Percentiles rank a stretch among this genome's conserved stretches.
Evolutionary conservation across 208 protist species (phyloP).

Genomic region (Acanthamoeba lenticulata): DNA sequence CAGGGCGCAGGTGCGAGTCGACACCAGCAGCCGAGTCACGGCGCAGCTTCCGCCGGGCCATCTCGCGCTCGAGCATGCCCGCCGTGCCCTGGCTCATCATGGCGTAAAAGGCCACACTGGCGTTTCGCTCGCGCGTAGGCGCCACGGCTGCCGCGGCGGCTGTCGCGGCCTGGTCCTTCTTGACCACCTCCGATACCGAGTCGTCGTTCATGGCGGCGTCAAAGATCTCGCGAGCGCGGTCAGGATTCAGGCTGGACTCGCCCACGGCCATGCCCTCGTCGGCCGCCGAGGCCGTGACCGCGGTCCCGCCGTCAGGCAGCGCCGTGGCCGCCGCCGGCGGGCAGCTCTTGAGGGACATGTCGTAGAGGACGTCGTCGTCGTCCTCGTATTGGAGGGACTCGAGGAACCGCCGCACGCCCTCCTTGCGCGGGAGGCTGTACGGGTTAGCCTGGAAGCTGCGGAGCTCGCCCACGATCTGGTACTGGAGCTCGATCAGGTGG

Average conservation of each 20-base stretch:
- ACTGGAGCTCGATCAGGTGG: slow-evolving; percentile 8
- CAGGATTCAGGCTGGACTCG: not conserved
- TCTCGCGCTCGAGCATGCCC: slow-evolving; percentile 22
- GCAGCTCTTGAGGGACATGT: not conserved
- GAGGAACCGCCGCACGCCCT: not conserved
- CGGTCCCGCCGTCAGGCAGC: not conserved
- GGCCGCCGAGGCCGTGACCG: not conserved
- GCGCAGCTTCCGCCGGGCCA: not conserved
- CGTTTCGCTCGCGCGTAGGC: slow-evolving; percentile 4
- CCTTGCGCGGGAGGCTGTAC: not conserved
- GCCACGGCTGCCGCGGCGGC: not conserved
- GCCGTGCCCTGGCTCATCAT: slow-evolving; percentile 41
- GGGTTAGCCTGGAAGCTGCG: slow-evolving; percentile 4
- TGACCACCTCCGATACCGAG: not conserved
- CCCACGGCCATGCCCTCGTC: not conserved
- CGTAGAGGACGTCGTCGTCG: not conserved
- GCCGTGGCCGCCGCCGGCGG: too few species aligned
- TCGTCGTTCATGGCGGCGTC: not conserved
- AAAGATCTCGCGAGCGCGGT: not conserved
- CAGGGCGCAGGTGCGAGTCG: not conserved
- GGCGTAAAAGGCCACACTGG: not conserved
- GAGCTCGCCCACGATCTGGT: not conserved
- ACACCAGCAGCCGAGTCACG: not conserved
- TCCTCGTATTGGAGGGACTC: not conserved
- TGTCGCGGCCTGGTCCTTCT: not conserved